Evolutionary conservation across 106 monocot species (phyloP).

Genomic region (Hemerocallis citrina): DNA sequence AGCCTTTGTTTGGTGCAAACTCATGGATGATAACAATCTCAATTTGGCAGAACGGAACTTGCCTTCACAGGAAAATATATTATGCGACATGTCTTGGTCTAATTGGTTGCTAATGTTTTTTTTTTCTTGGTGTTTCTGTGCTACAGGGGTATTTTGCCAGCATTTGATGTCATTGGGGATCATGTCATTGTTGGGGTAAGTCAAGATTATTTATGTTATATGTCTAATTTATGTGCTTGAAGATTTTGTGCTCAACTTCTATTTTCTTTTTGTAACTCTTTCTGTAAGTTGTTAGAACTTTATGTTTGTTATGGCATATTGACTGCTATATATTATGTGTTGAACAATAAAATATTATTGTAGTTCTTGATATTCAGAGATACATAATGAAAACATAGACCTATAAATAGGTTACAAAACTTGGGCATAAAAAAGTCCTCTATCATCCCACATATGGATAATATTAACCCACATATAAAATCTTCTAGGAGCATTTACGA

Average conservation of each 20-base stretch:
- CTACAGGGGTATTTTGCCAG: constrained; percentile 79
- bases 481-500: too few species aligned
- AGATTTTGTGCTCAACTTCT: not conserved
- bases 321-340: constrained; percentile 2
- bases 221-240: not conserved
- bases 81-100: not conserved
- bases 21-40: not conserved
- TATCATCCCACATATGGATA: too few species aligned
- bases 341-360: too few species aligned
- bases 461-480: too few species aligned
- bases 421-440: too few species aligned
- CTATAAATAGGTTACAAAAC: too few species aligned
- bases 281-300: not conserved
- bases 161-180: constrained; percentile 60
- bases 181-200: constrained; percentile 67
- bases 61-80: not conserved
- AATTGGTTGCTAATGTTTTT: constrained; percentile 1
- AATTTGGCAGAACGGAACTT: not conserved
- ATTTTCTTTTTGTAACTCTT: not conserved
- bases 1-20: too few species aligned
- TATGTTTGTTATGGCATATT: not conserved
- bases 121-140: constrained; percentile 7
- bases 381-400: too few species aligned
- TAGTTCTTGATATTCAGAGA: too few species aligned
- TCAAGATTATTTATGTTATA: not conserved